These are phyloP conservation scores for Cladosporium cucumerinum DNA, from an alignment of 2,329 filamentous ascomycete species.

Conservation along the genomic window DNA sequence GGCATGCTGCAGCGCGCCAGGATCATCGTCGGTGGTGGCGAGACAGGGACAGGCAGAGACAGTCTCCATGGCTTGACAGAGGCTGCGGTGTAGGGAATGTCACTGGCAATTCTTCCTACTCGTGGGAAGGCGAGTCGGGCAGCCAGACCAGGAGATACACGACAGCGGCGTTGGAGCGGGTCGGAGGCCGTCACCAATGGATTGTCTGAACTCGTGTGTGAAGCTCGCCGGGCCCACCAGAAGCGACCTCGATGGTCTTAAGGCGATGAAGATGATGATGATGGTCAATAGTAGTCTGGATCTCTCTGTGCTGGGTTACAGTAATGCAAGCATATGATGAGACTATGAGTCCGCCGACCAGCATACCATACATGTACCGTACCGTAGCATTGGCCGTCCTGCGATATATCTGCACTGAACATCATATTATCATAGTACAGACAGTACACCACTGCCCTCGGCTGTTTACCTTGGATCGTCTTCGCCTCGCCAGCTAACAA, in stretches of 20 bases:
- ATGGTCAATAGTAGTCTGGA: neutral
- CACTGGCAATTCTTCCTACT: neutral
- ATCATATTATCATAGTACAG: neutral
- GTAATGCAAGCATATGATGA: neutral
- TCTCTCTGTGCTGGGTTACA: neutral
- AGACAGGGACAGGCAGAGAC: neutral
- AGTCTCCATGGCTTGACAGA: neutral
- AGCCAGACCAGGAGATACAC: conserved; percentile 5
- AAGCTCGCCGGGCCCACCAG: neutral
- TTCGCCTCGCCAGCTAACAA: neutral
- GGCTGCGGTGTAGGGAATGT: neutral
- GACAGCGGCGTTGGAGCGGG: conserved; percentile 1
- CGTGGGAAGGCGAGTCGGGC: neutral
- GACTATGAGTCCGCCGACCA: neutral
- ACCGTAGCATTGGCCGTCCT: neutral
- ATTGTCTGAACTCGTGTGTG: conserved; percentile 1
- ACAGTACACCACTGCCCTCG: neutral
- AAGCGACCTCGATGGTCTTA: neutral
- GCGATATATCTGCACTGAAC: neutral
- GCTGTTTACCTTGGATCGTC: neutral
- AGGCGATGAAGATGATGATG: neutral
- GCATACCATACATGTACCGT: neutral
- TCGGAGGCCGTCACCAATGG: neutral
- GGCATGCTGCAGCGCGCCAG: neutral
- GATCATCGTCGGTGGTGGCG: neutral